Evolutionary conservation across 176 grass and related monocot genomes (phyloP), one percentile per base, ranked within the genome.

Genomic region (Coix lacrymajobi): DNA sequence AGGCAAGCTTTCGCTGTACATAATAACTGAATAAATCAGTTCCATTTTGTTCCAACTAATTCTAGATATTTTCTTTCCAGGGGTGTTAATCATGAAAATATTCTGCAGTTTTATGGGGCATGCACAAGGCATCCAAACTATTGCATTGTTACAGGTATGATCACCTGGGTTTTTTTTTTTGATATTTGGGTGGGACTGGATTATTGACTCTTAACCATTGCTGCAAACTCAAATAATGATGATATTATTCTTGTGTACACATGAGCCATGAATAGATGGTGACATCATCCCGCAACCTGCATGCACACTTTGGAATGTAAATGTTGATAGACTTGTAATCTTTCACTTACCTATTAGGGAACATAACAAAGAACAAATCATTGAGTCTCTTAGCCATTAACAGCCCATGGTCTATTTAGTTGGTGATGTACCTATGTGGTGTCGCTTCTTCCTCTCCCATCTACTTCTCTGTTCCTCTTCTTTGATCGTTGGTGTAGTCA

Each of bases 41-140:
- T 67, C 17, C 26, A 29, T 61, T 79, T 75, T 84, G 22, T 24
- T 75, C 2, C 49, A 56, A 62, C 24, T 78, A 26, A 79, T 85
- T 85, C 58, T 40, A 33, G 41, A 65, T 81, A 48, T 56, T 40
- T 88, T 77, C 77, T 68, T 44, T 89, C 54, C 89, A 95, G 95
- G 88, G 84, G 85, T 69, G 88, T 98, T 62, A 54, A 90, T 37
- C 90, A 98, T 45, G 83, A 84, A 31, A 93, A 98, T 79, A 83
- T 98, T 71, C 90, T 98, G 84, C 87, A 74, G 67, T 94, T 92
- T 69, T 90, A 87, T 88, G 95, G 95, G 70, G 87, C 95, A 87
- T 95, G 92, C 66, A 93, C 88, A 74, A 82, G 63, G 14, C 79
- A 28, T 84, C 85, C 65, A 28, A 33, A 91, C 31, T 89, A 79